These are phyloP conservation scores for Mariannaea elegans DNA, from an alignment of 2,329 filamentous ascomycete genomes.

Conservation along the genomic window DNA sequence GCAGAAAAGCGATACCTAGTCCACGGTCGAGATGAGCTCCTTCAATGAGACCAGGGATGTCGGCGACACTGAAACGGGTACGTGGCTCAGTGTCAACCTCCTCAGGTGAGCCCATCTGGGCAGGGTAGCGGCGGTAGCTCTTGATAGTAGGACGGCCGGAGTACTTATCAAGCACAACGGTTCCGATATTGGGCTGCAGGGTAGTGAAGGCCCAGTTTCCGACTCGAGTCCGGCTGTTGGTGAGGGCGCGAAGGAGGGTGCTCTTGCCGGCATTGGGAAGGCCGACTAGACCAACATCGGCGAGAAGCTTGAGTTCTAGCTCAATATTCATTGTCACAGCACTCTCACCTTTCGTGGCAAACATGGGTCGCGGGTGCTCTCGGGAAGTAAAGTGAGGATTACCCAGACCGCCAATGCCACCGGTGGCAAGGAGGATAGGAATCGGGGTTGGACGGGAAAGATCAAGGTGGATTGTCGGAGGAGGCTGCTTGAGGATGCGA, in stretches of 20 bases:
- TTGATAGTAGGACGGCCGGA: conserved; percentile 72
- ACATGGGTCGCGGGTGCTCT: conserved; percentile 79
- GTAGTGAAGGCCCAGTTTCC: conserved; percentile 98
- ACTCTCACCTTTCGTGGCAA: conserved; percentile 85
- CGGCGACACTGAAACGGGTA: conserved; percentile 89
- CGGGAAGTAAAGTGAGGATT: conserved; percentile 92
- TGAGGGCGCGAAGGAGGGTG: conserved; percentile 87
- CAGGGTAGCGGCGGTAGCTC: conserved; percentile 46
- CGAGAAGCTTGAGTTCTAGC: conserved; percentile 92
- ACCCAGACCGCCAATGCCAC: conserved; percentile 87
- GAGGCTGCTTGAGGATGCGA: conserved; percentile 71
- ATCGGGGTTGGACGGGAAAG: conserved; percentile 79
- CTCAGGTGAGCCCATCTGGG: conserved; percentile 50
- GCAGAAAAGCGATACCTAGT: conserved; percentile 88
- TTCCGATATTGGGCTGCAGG: conserved; percentile 92
- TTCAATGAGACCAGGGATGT: conserved; percentile 93
- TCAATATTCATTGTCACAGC: conserved; percentile 82
- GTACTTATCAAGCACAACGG: conserved; percentile 90
- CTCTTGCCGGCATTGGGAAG: conserved; percentile 97
- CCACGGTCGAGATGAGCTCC: conserved; percentile 93
- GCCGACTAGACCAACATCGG: conserved; percentile 93
- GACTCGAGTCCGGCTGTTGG: conserved; percentile 86
- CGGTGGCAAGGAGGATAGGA: conserved; percentile 86
- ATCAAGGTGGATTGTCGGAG: conserved; percentile 77
- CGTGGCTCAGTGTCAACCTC: conserved; percentile 64